Base-by-base conservation (phyloP, 441 rosid species). In the Macaranga tanarius region DNA sequence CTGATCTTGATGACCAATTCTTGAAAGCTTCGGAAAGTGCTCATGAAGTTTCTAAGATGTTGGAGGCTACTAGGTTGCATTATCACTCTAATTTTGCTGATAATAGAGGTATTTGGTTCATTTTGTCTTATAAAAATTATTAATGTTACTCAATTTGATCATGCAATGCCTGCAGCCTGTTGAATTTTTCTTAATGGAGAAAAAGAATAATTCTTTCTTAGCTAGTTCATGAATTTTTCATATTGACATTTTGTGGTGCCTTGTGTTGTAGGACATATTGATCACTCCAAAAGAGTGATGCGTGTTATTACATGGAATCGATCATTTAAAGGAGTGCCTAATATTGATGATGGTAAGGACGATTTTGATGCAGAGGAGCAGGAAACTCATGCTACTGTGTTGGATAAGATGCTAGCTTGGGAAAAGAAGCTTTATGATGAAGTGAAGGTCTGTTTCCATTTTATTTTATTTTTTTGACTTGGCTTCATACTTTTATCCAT, bases 41-140 rank as follows among this genome's bases (percentile, higher is more conserved):
- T 19, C 96, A 92, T 34, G 96, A 89, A 62, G 98, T 95, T 71
- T 95, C 96, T 1, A 92, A 89, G 87, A 86, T 95, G 93, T 75
- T 95, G 78, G 99, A 95, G 88, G 98, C 98, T 26, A 86, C 98
- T 4, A 79, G 96, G 75, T 75, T 95, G 77, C 97, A 92, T 88
- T 95, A 91, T 82, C 99, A 95, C 80, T 95, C 99, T 19, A 95
- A 95, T 82, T 95, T 92, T 73, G 98, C 98, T 1, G 97, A 95
- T 83, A 90, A 92, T 83, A 76, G 96, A 61, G 95, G 90, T 86
- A 77, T 13, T 22, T 10, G 22, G 7, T 52, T n/a, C 4, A 16
- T 67, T 23, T 31, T 17, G 56, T 47, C 26, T 65, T 54, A n/a
- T 42, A 7, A 5, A 0, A 7, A 7, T 42, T 1, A 48, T 15